Evolutionary conservation across 495 filamentous ascomycete genomes (phyloP), one percentile per base, ranked within the genome.

Genomic region (Hypoxylon trugodes): DNA sequence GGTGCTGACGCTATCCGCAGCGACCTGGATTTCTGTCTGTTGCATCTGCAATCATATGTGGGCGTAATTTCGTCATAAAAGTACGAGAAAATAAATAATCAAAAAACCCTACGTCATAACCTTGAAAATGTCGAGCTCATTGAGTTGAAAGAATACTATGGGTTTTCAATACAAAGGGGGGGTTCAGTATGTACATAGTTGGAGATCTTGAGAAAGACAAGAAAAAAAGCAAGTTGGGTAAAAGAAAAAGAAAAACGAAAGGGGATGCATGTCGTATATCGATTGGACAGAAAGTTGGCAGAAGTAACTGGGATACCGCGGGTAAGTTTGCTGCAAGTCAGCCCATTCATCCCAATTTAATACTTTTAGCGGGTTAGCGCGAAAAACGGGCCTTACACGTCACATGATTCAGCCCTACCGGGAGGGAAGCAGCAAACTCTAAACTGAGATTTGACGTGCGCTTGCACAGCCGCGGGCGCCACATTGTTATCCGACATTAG

Each of bases 391-490:
- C 9, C 22, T 9, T 16, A n/a, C 6, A n/a, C 12, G 16, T 73
- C 70, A 73, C 70, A 69, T 73, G 70, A 73, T 54, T 70, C 70
- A 70, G 70, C 69, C 69, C 67, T 70, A 69, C 63, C 48, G 59
- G 59, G 58, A 55, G 38, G 37, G 38, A 38, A 46, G 16, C 41
- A 66, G 51, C 16, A 32, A 56, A 54, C 41, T 47, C 46, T 35
- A 53, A 63, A 53, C 33, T 40, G 50, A 58, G 46, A 30, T 41
- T 43, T 61, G 28, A 43, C 38, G 18, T 33, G 52, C n/a, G n/a
- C n/a, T n/a, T n/a, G n/a, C 46, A 61, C 49, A 60, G 56, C 63
- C 57, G 30, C 32, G 6, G 16, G 30, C 50, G 56, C 63, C 54
- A 65, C 61, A 66, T 46, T n/a, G n/a, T 22, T 36, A 38, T n/a